Evolutionary conservation across 192 early-diverging fungal genomes (phyloP), one percentile per base, ranked within the genome.

Genomic region (Coemansia sp.): DNA sequence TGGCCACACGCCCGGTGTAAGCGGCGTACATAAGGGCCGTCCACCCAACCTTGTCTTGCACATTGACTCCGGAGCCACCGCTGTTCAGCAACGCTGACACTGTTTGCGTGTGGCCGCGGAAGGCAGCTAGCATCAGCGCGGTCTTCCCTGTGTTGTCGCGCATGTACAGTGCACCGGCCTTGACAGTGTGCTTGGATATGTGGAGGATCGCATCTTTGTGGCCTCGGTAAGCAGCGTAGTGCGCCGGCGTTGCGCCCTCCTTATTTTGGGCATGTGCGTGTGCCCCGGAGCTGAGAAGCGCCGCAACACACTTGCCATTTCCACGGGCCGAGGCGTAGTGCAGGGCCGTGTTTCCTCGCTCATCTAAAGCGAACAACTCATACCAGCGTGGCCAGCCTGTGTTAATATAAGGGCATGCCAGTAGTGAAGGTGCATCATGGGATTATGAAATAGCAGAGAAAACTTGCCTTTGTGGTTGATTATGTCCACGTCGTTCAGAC

Each of bases 11-110:
- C 16, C 77, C 77, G 3, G 77, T 70, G 25, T 67, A 79, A 2
- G 77, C 77, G 0, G 77, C 77, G 46, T 71, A 79, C 77, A 79
- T 79, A 9, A 79, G 55, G 2, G 77, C 71, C 6, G 77, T 74
- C 77, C 77, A 79, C 5, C 77, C 77, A 13, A 51, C 33, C 13
- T 31, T 61, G 63, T 79, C 77, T n/a, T 71, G 68, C 12, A 39
- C 53, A 49, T 79, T 69, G 12, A 71, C 65, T 1, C 49, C 55
- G 18, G 68, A 20, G 48, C 48, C 26, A 7, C 59, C n/a, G 30
- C 33, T 21, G 21, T 12, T 42, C 21, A 79, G 61, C 5, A 79
- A 62, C 20, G 42, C 26, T 13, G 61, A 67, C 2, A 65, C 72
- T 1, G 61, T 51, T 20, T 65, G 71, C 1, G 72, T 79, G 52